Percentiles rank a stretch among this genome's conserved stretches.
Conservation (phyloP, 1,284 basidiomycete species). For the Somion occarium region DNA sequence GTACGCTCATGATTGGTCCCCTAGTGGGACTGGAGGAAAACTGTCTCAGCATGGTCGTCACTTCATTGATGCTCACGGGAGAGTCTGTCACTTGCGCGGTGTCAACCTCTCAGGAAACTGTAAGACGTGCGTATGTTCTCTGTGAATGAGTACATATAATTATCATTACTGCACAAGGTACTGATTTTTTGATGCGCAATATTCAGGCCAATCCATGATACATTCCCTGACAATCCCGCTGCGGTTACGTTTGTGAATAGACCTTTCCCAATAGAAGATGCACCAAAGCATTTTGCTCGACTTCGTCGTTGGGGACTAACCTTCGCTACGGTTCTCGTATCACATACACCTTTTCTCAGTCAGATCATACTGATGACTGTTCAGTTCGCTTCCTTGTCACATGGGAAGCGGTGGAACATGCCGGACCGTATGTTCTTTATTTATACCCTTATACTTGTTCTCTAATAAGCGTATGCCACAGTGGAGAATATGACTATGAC, state of each 20-base stretch:
- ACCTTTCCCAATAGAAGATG: constrained; percentile 82
- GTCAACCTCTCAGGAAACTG: constrained; percentile 80
- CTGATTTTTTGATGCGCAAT: no score
- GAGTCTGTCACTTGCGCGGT: constrained; percentile 74
- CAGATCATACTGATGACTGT: background rate
- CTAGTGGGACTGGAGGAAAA: constrained; percentile 49
- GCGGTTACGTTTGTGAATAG: constrained; percentile 75
- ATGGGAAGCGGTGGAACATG: constrained; percentile 96
- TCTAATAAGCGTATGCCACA: constrained; percentile 23
- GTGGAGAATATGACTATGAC: constrained; percentile 77
- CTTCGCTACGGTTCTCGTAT: constrained; percentile 58
- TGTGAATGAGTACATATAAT: no score
- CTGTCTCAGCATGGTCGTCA: constrained; percentile 62
- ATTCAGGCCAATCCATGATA: constrained; percentile 56
- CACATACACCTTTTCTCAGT: background rate
- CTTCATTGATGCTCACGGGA: constrained; percentile 72
- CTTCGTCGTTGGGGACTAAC: constrained; percentile 83
- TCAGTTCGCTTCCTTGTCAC: constrained; percentile 86
- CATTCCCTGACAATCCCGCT: constrained; percentile 59
- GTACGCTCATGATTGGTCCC: constrained; percentile 75
- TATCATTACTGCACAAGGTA: no score
- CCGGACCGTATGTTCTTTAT: constrained; percentile 64
- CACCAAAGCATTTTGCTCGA: constrained; percentile 76
- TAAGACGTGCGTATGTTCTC: constrained; percentile 69
- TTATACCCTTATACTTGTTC: background rate